Evolutionary conservation across 768 basidiomycete species (phyloP), one percentile per base, ranked within the genome.

Genomic region (Trametes meyenii): DNA sequence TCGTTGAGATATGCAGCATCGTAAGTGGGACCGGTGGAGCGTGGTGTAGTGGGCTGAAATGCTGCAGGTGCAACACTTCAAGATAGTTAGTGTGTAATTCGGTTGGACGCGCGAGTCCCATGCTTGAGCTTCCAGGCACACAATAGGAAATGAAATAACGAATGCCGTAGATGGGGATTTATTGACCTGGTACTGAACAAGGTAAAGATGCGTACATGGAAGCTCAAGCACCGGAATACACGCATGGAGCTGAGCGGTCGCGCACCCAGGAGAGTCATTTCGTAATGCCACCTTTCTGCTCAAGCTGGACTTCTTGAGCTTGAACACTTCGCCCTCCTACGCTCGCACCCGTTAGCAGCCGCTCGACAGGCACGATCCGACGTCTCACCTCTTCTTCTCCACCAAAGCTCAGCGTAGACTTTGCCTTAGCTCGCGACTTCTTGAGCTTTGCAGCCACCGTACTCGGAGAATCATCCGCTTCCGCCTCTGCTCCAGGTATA

Each of bases 221-320:
- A 56, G 62, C 48, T 55, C 56, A 50, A 64, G 54, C 57, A 62
- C 48, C 12, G 42, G n/a, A 12, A 33, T 42, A 23, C 33, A n/a
- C 29, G 38, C 11, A 11, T 5, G 13, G 35, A 2, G 24, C 17
- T 8, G 12, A 14, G 39, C 2, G 19, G 29, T 29, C 11, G 62
- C 62, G 52, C 54, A 62, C 57, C 51, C 58, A 16, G 61, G 23
- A 10, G 66, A 59, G 11, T 83, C 76, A 53, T 77, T 81, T 14
- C 83, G 83, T 43, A 89, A 73, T 1, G 83, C 69, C 63, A 90
- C 69, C 66, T 88, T 90, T 62, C 78, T 77, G 68, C 91, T 93
- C 45, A 94, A 77, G 55, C 73, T 87, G 2, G 90, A 92, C 74
- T 92, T 94, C 72, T 92, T 94, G 17, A 94, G 77, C 76, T 89